These are phyloP conservation scores for Ceriops decandra DNA, from an alignment of 345 rosid genomes.

Conservation along the genomic window DNA sequence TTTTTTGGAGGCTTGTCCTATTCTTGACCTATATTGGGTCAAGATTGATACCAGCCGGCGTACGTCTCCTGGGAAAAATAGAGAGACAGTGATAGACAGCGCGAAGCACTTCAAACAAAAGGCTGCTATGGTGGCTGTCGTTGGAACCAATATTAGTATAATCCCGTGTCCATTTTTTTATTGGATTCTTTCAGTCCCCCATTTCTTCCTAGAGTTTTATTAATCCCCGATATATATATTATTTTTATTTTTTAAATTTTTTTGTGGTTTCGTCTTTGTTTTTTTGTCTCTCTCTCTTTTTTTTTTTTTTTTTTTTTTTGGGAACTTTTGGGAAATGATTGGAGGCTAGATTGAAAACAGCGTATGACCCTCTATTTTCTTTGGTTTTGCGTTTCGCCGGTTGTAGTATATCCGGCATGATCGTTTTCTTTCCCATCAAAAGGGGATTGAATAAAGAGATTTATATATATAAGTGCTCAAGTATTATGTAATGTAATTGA, in stretches of 20 bases:
- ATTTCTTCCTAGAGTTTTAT: not conserved
- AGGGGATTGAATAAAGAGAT: no score
- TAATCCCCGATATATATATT: not conserved
- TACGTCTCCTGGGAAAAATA: no score
- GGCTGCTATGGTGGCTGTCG: no score
- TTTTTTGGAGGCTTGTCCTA: no score
- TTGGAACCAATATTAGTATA: not conserved
- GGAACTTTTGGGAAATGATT: not conserved
- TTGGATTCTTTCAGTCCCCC: not conserved
- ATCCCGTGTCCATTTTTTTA: not conserved
- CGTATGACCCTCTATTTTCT: not conserved
- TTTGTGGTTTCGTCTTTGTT: not conserved
- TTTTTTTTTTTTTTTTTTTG: not conserved
- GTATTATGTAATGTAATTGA: not conserved
- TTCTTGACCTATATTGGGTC: no score
- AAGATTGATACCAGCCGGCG: no score
- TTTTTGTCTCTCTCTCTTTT: no score
- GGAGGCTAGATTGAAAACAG: not conserved
- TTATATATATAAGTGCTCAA: not conserved
- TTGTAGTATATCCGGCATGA: no score
- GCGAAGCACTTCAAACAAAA: no score
- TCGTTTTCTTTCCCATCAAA: not conserved
- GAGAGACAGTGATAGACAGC: no score
- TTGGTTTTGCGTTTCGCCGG: conserved; percentile 1
- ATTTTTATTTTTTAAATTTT: not conserved